These are phyloP conservation scores for Nakazawaea holstii DNA, from an alignment of 805 yeast species.

Conservation along the genomic window DNA sequence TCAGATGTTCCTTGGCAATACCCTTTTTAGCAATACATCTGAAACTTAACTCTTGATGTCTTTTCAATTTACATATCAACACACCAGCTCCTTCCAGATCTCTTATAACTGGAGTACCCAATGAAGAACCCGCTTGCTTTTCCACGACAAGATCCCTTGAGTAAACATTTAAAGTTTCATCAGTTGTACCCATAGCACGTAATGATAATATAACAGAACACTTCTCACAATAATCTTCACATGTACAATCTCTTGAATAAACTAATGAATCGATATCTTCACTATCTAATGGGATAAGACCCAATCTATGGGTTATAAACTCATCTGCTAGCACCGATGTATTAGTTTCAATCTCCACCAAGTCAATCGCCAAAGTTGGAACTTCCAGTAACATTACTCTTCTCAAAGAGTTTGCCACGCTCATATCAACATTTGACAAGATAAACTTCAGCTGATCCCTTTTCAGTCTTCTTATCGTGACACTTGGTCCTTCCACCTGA, in stretches of 20 bases:
- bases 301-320: conserved; percentile 89
- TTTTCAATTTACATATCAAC: conserved; percentile 84
- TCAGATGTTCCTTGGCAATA: conserved; percentile 95
- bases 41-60: conserved; percentile 84
- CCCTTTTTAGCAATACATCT: conserved; percentile 97
- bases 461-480: conserved; percentile 83
- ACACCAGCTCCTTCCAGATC: conserved; percentile 80
- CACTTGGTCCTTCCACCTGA: conserved; percentile 54
- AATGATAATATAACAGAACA: conserved; percentile 86
- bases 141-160: conserved; percentile 66
- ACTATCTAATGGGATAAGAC: conserved; percentile 84
- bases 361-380: conserved; percentile 93
- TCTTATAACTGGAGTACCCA: conserved; percentile 84
- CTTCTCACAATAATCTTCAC: conserved; percentile 95
- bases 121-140: conserved; percentile 23
- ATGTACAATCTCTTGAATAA: conserved; percentile 93
- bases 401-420: conserved; percentile 88
- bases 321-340: conserved; percentile 97
- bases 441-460: conserved; percentile 88
- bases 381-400: conserved; percentile 93
- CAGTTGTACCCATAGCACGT: conserved; percentile 82
- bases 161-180: conserved; percentile 83
- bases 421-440: conserved; percentile 77
- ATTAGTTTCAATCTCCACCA: conserved; percentile 89
- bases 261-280: conserved; percentile 78